Conservation (phyloP, 106 monocot species). For the Dioscorea zingiberensis region DNA sequence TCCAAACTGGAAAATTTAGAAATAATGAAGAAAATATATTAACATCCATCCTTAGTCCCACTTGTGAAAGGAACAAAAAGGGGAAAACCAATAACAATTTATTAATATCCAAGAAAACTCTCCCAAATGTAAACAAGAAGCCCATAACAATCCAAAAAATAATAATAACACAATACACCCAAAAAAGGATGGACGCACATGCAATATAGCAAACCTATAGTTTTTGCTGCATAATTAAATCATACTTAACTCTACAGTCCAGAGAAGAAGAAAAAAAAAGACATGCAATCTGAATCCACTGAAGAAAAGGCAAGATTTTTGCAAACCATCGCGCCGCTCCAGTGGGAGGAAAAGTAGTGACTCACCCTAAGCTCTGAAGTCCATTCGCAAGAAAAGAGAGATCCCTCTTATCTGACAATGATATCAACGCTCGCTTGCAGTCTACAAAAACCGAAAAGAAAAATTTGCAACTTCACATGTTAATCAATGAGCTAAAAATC, state of each 20-base stretch:
- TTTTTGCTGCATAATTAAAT: too few relatives aligned
- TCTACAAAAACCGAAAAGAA: constrained; percentile 18
- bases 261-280: neutral
- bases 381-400: constrained; percentile 72
- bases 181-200: neutral
- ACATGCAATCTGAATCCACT: too few relatives aligned
- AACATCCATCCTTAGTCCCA: neutral
- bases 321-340: neutral
- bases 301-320: neutral
- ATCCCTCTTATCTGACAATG: constrained; percentile 82
- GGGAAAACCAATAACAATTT: neutral
- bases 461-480: too few relatives aligned
- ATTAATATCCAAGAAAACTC: too few relatives aligned
- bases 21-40: neutral
- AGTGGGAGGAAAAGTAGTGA: neutral
- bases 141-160: neutral
- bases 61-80: neutral
- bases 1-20: neutral
- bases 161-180: neutral
- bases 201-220: neutral
- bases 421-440: constrained; percentile 80
- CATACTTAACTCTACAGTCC: too few relatives aligned
- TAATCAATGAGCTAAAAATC: too few relatives aligned
- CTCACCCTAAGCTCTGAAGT: constrained; percentile 80
- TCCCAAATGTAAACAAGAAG: too few relatives aligned